Base-by-base conservation (phyloP, 257 asterid genomes). In the Forsythia suspensa region DNA sequence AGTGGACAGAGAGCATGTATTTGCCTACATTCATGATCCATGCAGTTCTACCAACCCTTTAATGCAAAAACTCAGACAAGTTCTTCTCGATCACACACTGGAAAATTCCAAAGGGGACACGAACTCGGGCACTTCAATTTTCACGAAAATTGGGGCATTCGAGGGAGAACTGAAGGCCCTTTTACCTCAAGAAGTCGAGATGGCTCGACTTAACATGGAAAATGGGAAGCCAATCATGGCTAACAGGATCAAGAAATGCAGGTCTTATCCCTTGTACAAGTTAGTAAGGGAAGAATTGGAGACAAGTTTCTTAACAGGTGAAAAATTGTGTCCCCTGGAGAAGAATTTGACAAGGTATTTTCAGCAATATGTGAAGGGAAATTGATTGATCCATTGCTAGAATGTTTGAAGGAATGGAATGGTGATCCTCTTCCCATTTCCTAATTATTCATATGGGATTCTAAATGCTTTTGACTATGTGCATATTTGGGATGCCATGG, bases 41-140 rank as follows among this genome's bases (percentile, higher is more conserved):
- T 80, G 83, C 43, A 65, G 75, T 15, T 44, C 71, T 10, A 51
- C 21, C 1, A 74, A 80, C 46, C 65, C 79, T 1, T 38, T 74
- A 71, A 74, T 80, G 83, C 83, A 80, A 55, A 80, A 74, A 52
- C 75, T 77, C 20, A 73, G 79, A 44, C 79, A 80, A 67, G 83
- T 80, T 3, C 74, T 80, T 0, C 75, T 80, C 4, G 79, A 80
- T 13, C 83, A 73, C 40, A 75, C 79, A 2, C 43, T 80, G 63
- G 7, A 4, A 11, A 80, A 67, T 24, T 42, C 59, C 13, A 79
- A 80, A 4, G 66, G 10, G 10, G 79, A 80, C 63, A 74, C 67
- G 76, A 66, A 51, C 46, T 4, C 43, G 0, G 4, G 42, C 34
- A 67, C 71, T 67, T 80, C 79, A 5, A 80, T 74, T 68, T 80